Conservation (phyloP, 2,329 filamentous ascomycete species). For the Acrodontium crateriforme region DNA sequence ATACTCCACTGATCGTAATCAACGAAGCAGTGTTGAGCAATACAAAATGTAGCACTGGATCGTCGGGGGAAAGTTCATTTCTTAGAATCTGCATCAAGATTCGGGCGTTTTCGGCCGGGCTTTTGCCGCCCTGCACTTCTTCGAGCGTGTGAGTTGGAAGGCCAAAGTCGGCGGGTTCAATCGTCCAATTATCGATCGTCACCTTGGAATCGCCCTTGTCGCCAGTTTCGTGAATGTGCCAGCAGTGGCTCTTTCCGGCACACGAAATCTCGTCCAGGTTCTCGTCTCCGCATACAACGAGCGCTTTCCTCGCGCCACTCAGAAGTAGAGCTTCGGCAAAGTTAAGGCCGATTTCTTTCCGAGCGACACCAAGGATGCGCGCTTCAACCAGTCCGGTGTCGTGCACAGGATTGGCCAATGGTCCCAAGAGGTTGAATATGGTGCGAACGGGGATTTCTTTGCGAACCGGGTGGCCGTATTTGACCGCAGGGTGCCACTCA, state of each 20-base stretch:
- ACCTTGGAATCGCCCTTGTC: slow-evolving; percentile 31
- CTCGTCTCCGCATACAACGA: slow-evolving; percentile 87
- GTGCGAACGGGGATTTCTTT: slow-evolving; percentile 86
- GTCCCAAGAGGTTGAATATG: slow-evolving; percentile 93
- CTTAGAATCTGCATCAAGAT: slow-evolving; percentile 67
- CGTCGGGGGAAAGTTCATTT: slow-evolving; percentile 57
- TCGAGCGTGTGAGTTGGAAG: slow-evolving; percentile 58
- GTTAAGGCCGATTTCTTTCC: slow-evolving; percentile 71
- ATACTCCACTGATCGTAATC: slow-evolving; percentile 72
- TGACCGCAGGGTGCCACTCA: slow-evolving; percentile 92
- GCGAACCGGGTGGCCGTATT: slow-evolving; percentile 71
- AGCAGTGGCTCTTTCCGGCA: slow-evolving; percentile 77
- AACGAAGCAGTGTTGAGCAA: slow-evolving; percentile 86
- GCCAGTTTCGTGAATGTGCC: slow-evolving; percentile 39
- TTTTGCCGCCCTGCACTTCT: slow-evolving; percentile 71
- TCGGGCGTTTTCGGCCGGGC: slow-evolving; percentile 72
- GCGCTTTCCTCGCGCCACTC: slow-evolving; percentile 63
- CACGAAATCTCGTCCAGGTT: slow-evolving; percentile 93
- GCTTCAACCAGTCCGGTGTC: slow-evolving; percentile 60
- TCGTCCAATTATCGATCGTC: slow-evolving; percentile 60
- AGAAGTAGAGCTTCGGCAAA: slow-evolving; percentile 76
- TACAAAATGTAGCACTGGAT: slow-evolving; percentile 86
- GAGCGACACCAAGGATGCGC: slow-evolving; percentile 82
- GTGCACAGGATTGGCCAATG: slow-evolving; percentile 81
- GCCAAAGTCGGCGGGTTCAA: slow-evolving; percentile 80